phyloP scores from a whole-genome alignment of 2,329 filamentous ascomycete genomes.

The Trichoderma koningii region DNA sequence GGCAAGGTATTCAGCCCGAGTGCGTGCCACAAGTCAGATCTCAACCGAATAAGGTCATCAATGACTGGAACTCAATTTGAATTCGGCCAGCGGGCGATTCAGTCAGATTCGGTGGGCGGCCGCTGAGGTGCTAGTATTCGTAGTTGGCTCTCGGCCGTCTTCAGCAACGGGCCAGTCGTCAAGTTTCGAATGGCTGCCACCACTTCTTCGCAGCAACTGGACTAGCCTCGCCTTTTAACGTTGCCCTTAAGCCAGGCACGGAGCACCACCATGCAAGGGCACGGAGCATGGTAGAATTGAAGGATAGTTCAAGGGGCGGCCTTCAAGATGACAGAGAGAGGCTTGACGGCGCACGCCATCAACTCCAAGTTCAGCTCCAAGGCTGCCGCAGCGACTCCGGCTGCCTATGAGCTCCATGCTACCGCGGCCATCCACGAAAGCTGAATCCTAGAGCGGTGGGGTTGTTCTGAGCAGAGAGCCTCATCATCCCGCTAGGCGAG shows the following conservation, averaged over 20 bases:
- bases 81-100: slow-evolving; percentile 13
- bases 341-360: slow-evolving; percentile 10
- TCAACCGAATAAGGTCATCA: not conserved
- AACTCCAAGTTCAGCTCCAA: slow-evolving; percentile 14
- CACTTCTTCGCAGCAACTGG: not conserved
- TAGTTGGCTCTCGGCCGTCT: not conserved
- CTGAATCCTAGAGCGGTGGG: slow-evolving; percentile 17
- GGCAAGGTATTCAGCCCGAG: not conserved
- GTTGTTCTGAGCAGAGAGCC: slow-evolving; percentile 20
- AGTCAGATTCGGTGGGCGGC: slow-evolving; percentile 8
- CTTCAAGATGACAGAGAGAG: not conserved
- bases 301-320: not conserved
- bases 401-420: not conserved
- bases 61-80: not conserved
- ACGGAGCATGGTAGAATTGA: not conserved
- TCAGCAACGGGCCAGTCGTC: slow-evolving; percentile 7
- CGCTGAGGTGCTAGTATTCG: not conserved
- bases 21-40: not conserved
- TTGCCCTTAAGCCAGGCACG: slow-evolving; percentile 21
- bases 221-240: slow-evolving; percentile 1
- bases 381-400: slow-evolving; percentile 6
- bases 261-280: not conserved
- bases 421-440: slow-evolving; percentile 4
- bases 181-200: not conserved
- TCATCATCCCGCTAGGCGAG: slow-evolving; percentile 22